phyloP scores from a whole-genome alignment of 371 early-diverging fungal genomes.

The Mucor indicus region DNA sequence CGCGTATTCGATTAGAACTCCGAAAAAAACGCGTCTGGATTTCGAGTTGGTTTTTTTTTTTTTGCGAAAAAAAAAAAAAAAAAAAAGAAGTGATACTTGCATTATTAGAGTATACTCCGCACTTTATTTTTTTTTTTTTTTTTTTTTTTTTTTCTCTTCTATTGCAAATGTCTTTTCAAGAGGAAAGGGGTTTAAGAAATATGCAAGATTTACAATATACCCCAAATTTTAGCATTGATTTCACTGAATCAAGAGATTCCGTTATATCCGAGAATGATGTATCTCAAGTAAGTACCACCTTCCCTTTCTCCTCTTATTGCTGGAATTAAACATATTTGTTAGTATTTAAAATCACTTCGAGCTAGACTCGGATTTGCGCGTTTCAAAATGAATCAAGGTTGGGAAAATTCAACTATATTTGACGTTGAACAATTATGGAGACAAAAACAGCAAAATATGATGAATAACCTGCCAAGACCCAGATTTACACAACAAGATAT shows the following conservation, averaged over 20 bases:
- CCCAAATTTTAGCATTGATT: background rate
- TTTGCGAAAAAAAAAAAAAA: conserved; percentile 1
- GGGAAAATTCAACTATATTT: conserved; percentile 32
- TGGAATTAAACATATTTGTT: background rate
- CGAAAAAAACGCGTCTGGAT: background rate
- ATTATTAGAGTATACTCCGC: too few species aligned
- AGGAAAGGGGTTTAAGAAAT: too few species aligned
- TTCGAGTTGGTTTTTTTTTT: background rate
- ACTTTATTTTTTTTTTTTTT: background rate
- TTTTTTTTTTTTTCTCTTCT: background rate
- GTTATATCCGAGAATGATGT: conserved; percentile 1
- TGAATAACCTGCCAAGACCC: conserved; percentile 33
- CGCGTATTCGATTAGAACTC: conserved; percentile 1
- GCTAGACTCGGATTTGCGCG: conserved; percentile 36
- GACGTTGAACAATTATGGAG: conserved; percentile 41
- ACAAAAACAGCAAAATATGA: conserved; percentile 23
- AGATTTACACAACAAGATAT: conserved; percentile 42
- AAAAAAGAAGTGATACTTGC: background rate
- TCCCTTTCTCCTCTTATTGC: background rate
- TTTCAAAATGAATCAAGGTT: conserved; percentile 41
- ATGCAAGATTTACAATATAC: background rate
- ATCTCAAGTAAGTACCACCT: conserved; percentile 15
- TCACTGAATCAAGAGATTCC: background rate
- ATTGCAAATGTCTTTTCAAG: background rate
- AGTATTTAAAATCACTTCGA: conserved; percentile 29